Evolutionary conservation across 2,329 filamentous ascomycete species (phyloP).

Genomic region (Colletotrichum siamense): DNA sequence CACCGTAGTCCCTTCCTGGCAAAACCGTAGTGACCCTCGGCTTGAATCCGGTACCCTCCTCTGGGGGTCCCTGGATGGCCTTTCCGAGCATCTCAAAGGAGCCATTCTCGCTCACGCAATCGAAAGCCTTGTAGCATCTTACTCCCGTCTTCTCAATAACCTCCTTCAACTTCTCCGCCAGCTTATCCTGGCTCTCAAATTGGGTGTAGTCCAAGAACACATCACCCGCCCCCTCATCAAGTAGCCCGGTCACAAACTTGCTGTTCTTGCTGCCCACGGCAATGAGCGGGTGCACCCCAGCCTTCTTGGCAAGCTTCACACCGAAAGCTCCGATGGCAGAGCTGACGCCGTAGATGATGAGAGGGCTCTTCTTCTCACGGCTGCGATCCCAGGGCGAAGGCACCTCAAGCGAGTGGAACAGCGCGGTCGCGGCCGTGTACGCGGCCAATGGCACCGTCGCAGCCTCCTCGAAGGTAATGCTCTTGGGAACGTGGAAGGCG

Average conservation of each 20-base stretch:
- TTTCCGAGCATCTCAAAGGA: conserved; percentile 18
- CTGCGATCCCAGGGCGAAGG: conserved; percentile 50
- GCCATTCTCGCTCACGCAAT: conserved; percentile 22
- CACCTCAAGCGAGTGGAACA: conserved; percentile 52
- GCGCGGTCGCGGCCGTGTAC: conserved; percentile 57
- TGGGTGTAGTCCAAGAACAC: conserved; percentile 24
- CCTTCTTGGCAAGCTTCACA: conserved; percentile 54
- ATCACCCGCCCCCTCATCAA: conserved; percentile 18
- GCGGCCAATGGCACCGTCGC: conserved; percentile 62
- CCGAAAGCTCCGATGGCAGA: conserved; percentile 61
- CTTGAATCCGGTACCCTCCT: conserved; percentile 13
- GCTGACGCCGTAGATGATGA: conserved; percentile 54
- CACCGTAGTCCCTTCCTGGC: conserved; percentile 6
- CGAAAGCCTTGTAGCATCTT: conserved; percentile 17
- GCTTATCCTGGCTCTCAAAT: conserved; percentile 13
- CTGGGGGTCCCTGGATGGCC: conserved; percentile 16
- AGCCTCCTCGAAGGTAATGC: conserved; percentile 59
- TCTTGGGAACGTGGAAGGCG: conserved; percentile 59
- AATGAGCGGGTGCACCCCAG: conserved; percentile 64
- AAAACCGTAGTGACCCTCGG: conserved; percentile 22
- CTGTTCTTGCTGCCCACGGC: conserved; percentile 54
- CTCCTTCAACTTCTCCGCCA: conserved; percentile 19
- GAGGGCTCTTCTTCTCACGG: conserved; percentile 9
- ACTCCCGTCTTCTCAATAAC: conserved; percentile 7
- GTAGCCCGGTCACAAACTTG: conserved; percentile 10